Evolutionary conservation across 371 early-diverging fungal species (phyloP).

Genomic region (Cokeromyces recurvatus): DNA sequence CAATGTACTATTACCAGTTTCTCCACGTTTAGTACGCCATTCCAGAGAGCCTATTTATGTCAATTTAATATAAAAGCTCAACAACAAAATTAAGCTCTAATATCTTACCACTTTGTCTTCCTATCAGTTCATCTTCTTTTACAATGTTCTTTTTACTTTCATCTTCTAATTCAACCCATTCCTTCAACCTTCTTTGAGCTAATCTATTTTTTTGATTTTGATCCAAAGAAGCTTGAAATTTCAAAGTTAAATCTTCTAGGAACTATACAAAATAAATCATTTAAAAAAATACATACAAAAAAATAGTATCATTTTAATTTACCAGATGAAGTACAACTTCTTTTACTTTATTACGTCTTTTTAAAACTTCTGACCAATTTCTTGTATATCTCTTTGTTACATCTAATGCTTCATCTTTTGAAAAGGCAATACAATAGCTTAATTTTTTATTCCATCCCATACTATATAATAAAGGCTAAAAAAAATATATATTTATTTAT

Average conservation of each 20-base stretch:
- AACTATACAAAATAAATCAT: background rate
- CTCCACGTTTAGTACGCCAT: conserved; percentile 49
- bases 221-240: conserved; percentile 10
- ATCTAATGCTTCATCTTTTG: conserved; percentile 56
- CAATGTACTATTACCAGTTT: conserved; percentile 11
- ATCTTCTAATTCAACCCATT: conserved; percentile 39
- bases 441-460: conserved; percentile 76
- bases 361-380: conserved; percentile 38
- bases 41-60: conserved; percentile 36
- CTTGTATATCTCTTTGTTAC: conserved; percentile 55
- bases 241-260: conserved; percentile 8
- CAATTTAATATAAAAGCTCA: too few species aligned
- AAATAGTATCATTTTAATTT: too few species aligned
- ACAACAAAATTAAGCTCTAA: too few species aligned
- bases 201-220: conserved; percentile 4
- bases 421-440: conserved; percentile 55
- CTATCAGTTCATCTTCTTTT: conserved; percentile 33
- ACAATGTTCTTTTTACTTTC: conserved; percentile 13
- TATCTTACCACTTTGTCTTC: conserved; percentile 53
- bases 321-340: conserved; percentile 41
- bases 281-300: too few species aligned
- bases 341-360: conserved; percentile 43
- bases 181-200: conserved; percentile 25
- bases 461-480: conserved; percentile 58
- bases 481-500: too few species aligned